Conservation (phyloP, 495 filamentous ascomycete genomes). For the Copromyces sp. region DNA sequence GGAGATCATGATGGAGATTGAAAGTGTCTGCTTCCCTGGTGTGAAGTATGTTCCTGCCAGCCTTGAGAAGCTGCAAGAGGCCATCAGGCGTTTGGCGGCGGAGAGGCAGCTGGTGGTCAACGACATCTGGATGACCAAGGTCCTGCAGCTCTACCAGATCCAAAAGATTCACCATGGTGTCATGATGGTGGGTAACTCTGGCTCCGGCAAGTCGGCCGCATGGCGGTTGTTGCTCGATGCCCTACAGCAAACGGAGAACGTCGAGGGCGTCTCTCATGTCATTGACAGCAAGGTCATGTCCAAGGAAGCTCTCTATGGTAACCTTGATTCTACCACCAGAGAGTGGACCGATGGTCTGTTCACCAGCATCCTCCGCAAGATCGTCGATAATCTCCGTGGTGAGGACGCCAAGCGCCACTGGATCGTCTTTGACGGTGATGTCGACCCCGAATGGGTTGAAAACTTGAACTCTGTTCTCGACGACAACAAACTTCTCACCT, state of each 20-base stretch:
- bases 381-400: slow-evolving; percentile 95
- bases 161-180: slow-evolving; percentile 97
- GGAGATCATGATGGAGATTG: slow-evolving; percentile 74
- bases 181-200: slow-evolving; percentile 98
- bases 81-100: slow-evolving; percentile 70
- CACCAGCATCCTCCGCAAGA: slow-evolving; percentile 94
- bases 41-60: slow-evolving; percentile 87
- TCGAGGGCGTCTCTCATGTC: slow-evolving; percentile 91
- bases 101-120: slow-evolving; percentile 80
- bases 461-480: slow-evolving; percentile 99
- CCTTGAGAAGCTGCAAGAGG: slow-evolving; percentile 62
- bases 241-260: slow-evolving; percentile 76
- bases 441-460: slow-evolving; percentile 98
- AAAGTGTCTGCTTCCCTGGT: slow-evolving; percentile 79
- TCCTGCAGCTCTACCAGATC: slow-evolving; percentile 93
- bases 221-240: slow-evolving; percentile 95
- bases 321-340: slow-evolving; percentile 86
- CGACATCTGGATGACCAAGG: slow-evolving; percentile 93
- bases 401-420: slow-evolving; percentile 95
- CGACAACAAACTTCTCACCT: slow-evolving; percentile 93
- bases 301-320: slow-evolving; percentile 93
- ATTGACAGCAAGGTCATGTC: slow-evolving; percentile 99
- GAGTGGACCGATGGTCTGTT: slow-evolving; percentile 99
- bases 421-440: slow-evolving; percentile 98
- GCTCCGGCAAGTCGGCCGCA: slow-evolving; percentile 85